Evolutionary conservation across 2,329 filamentous ascomycete species (phyloP), one percentile per base, ranked within the genome.

Genomic region (Paecilomyces dactylethromorphus): DNA sequence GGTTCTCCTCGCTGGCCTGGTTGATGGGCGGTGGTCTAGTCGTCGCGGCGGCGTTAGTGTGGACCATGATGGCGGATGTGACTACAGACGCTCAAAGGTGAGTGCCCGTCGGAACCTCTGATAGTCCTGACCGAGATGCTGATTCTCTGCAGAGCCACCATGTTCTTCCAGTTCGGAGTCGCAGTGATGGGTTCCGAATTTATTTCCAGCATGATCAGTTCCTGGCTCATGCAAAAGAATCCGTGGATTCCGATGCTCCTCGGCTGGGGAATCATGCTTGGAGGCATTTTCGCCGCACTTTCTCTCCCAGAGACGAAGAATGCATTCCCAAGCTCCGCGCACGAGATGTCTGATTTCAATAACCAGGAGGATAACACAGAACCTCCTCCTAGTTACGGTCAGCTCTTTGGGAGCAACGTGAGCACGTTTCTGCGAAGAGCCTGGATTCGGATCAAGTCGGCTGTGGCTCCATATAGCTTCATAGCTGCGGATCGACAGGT

Each of bases 11-110:
- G 6, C 64, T 75, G 26, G 75, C 79, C 32, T 77, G 74, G 64
- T 57, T 81, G 31, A 68, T 81, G 26, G 79, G 79, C 2, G 80
- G 80, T 39, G 79, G 79, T 0, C 71, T 76, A 6, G 75, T 79
- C 12, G 79, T 81, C 3, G 72, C 77, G 2, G 71, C 76, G 60
- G 77, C 79, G 2, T 74, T 81, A 33, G 73, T 78, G 58, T 74
- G 79, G 66, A 81, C 80, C 7, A 81, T 82, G 77, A 73, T 82
- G 62, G 73, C 79, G 0, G 80, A 82, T 63, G 75, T 82, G n/a
- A 77, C 75, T 6, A 78, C 74, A 0, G 73, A 79, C 3, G 74
- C 77, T 21, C 74, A 78, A 65, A 73, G 79, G 74, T 71, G 52
- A 35, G 62, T 56, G 64, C 66, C 26, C 15, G 7, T 8, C 5